A percentile compares a stretch with the other conserved stretches of the same genome.
Evolutionary conservation across 2,329 filamentous ascomycete species (phyloP).

Genomic region (Leptoxyphium fumago): DNA sequence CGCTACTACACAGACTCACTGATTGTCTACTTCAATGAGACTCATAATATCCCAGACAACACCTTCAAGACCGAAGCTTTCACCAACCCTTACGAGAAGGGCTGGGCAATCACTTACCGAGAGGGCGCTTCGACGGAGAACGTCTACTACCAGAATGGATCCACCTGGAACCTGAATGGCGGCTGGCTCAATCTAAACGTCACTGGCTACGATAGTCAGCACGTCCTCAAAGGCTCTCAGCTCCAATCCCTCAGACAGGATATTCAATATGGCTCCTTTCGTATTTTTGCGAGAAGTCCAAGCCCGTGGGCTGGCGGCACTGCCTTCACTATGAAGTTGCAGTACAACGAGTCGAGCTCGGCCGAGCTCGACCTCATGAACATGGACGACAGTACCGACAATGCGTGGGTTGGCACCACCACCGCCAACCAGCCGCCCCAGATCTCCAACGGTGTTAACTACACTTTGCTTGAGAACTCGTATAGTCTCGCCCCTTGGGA

Average conservation of each 20-base stretch:
- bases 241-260: conserved; percentile 30
- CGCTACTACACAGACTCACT: conserved; percentile 32
- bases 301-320: conserved; percentile 22
- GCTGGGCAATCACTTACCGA: conserved; percentile 31
- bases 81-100: conserved; percentile 30
- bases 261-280: conserved; percentile 34
- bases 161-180: conserved; percentile 9
- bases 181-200: conserved; percentile 22
- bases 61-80: conserved; percentile 28
- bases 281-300: conserved; percentile 28
- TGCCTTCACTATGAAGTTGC: conserved; percentile 31
- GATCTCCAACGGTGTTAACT: conserved; percentile 25
- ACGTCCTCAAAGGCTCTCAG: conserved; percentile 30
- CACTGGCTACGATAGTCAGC: conserved; percentile 19
- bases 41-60: conserved; percentile 17
- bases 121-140: conserved; percentile 29
- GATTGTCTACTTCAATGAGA: conserved; percentile 38
- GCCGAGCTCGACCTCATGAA: conserved; percentile 33
- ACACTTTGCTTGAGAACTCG: conserved; percentile 24
- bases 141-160: conserved; percentile 20
- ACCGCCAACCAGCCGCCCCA: conserved; percentile 25
- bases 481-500: conserved; percentile 26
- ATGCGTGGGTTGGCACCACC: conserved; percentile 26
- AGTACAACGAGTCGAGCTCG: conserved; percentile 30
- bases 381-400: conserved; percentile 21